Evolutionary conservation across 805 yeast genomes (phyloP), one percentile per base, ranked within the genome.

Genomic region (Brettanomyces custersianus): DNA sequence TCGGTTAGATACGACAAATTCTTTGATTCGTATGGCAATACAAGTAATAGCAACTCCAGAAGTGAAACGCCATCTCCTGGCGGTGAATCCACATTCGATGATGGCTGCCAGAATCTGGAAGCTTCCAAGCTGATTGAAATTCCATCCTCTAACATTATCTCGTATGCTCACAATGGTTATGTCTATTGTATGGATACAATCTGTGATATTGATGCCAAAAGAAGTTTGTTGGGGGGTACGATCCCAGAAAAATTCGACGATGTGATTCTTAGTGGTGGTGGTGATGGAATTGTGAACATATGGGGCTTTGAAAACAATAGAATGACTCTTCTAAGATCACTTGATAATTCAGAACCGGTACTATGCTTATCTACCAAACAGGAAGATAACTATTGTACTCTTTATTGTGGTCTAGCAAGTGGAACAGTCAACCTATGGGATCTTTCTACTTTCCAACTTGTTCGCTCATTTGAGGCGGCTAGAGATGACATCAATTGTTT

Each of bases 111-210:
- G 23, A 21, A n/a, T 12, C 20, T 20, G 31, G 13, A 9, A 12
- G 49, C 17, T 33, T 22, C 49, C n/a, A 51, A 63, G 29, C 62
- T 82, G 29, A 64, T 80, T 27, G 87, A 90, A 55, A 71, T 86
- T 9, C 83, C 85, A 0, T 61, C 76, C 4, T 59, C 66, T 16
- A 79, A 87, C 50, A 71, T 77, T 30, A 66, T 83, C 4, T 63
- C 76, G 4, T 90, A 84, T 57, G 96, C 98, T 3, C 98, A 90
- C 54, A 76, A 84, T 51, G 95, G 97, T 12, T 90, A 83, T 46
- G 77, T 90, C 10, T 87, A 88, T 55, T 69, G 87, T 29, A 73
- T 84, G 72, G 62, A 64, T 19, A 44, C 52, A 17, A 41, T 65
- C 16, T 40, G 39, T 8, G 43, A 48, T 29, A 34, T 40, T 8